Evolutionary conservation across 139 green algal genomes (phyloP), one percentile per base, ranked within the genome.

Genomic region (Microglena sp.): DNA sequence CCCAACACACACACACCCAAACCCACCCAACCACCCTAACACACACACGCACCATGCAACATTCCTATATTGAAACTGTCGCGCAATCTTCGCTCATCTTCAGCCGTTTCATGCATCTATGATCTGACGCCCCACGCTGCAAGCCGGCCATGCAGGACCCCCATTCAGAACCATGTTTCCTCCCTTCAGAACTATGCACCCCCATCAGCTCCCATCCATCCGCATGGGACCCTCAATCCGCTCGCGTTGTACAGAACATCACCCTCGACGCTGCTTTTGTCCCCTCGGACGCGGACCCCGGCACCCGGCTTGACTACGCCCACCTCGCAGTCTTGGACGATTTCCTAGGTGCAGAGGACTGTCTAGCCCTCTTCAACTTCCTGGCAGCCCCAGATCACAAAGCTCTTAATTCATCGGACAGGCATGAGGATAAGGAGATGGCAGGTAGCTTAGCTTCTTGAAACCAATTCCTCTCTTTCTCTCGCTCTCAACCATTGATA

Each of bases 21-120:
- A 50, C 40, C 11, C 40, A 50, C 40, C 11, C 40, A 50, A 11
- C 11, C 40, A 50, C 40, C 11, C 40, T 24, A 11, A 50, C 40
- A 50, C 40, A 50, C 40, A 18, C 40, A 50, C 40, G 18, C 40
- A 50, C 40, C 11, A 11, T 24, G 40, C 40, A 50, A 18, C 40
- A 24, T 97, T 66, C 90, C 90, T 4, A 87, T 90, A 60, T 97
- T 97, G 77, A 97, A 97, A 73, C 86, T 95, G 60, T 95, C n/a
- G 84, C 0, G 90, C 89, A 4, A 92, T 40, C 46, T 78, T 66
- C n/a, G 69, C 24, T 2, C 60, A 60, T 27, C 86, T 91, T 77
- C 44, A 69, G 22, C 24, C 2, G n/a, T 30, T 67, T 24, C n/a
- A 29, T 66, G 36, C 29, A 56, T 56, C n/a, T n/a, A n/a, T n/a